Conservation (phyloP, 345 rosid species). For the Reutealis trisperma region DNA sequence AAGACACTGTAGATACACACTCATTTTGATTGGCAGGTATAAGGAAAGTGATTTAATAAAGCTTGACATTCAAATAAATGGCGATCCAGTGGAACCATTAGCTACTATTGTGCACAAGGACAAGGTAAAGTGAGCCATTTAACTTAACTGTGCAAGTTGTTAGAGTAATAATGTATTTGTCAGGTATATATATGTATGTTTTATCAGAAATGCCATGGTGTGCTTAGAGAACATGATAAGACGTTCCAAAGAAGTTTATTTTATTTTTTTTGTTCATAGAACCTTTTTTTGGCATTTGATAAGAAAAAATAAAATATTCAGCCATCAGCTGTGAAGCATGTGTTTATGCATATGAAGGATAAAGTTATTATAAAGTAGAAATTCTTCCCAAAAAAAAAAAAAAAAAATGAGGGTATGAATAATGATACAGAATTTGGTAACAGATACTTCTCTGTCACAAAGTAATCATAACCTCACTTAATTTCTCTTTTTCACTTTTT, state of each 20-base stretch:
- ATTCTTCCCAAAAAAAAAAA: neutral
- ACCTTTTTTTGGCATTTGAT: neutral
- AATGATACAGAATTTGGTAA: too few relatives aligned
- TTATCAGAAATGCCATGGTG: neutral
- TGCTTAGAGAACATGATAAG: neutral
- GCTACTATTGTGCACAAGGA: conserved; percentile 93
- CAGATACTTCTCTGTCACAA: too few relatives aligned
- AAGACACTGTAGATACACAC: neutral
- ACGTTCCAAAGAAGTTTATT: neutral
- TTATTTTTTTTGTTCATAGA: neutral
- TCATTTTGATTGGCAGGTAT: conserved; percentile 52
- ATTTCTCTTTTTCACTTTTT: neutral
- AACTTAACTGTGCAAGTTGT: neutral
- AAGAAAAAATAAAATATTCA: neutral
- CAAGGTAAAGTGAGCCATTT: conserved; percentile 51
- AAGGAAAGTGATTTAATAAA: conserved; percentile 76
- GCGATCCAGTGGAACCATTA: conserved; percentile 83
- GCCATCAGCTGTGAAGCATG: neutral
- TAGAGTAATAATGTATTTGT: neutral
- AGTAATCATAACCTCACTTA: too few relatives aligned
- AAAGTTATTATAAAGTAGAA: neutral
- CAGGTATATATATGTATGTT: neutral
- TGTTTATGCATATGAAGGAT: neutral
- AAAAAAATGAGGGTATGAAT: neutral
- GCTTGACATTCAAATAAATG: conserved; percentile 89